phyloP scores from a whole-genome alignment of 1,139 yeast genomes.

The Candida sp. region DNA sequence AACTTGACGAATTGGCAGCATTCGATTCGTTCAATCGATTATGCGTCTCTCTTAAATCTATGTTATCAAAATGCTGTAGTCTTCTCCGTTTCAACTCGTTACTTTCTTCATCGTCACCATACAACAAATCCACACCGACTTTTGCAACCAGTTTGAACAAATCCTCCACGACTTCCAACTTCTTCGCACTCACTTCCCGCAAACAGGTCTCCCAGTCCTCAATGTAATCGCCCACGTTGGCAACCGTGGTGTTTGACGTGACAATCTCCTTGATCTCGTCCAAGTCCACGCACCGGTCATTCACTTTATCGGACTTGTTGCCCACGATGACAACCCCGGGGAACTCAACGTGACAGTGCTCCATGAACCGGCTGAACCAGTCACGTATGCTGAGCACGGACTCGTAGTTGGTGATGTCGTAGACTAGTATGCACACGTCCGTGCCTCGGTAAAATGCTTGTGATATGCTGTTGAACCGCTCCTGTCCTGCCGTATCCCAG shows the following conservation, averaged over 20 bases:
- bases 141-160: constrained; percentile 50
- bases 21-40: constrained; percentile 11
- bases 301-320: constrained; percentile 50
- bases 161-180: constrained; percentile 36
- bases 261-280: constrained; percentile 47
- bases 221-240: constrained; percentile 36
- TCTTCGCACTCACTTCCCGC: constrained; percentile 49
- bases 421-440: constrained; percentile 60
- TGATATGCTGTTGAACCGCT: constrained; percentile 61
- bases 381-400: constrained; percentile 52
- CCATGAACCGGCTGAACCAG: constrained; percentile 55
- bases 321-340: constrained; percentile 62
- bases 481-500: constrained; percentile 77
- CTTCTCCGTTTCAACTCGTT: constrained; percentile 15
- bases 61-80: constrained; percentile 42
- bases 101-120: constrained; percentile 14
- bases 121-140: constrained; percentile 34
- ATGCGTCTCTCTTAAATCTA: constrained; percentile 30
- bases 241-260: constrained; percentile 25
- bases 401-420: constrained; percentile 60
- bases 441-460: constrained; percentile 66
- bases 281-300: constrained; percentile 43
- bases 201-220: constrained; percentile 46
- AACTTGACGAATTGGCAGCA: constrained; percentile 15
- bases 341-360: constrained; percentile 51